phyloP scores from a whole-genome alignment of 1,139 yeast genomes.

The Kazachstania sp. region DNA sequence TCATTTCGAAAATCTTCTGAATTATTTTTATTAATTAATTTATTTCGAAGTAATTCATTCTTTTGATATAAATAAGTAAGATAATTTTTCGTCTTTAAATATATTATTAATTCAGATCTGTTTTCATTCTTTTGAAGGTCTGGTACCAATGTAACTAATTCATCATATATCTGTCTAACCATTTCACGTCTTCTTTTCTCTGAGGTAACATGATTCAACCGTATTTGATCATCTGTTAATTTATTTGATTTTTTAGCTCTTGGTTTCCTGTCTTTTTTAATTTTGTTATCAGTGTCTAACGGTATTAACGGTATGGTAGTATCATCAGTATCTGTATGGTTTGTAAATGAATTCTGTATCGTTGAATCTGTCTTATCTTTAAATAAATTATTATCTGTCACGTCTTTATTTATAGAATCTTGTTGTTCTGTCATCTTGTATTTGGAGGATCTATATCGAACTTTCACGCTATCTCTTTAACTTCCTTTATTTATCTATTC shows the following conservation, averaged over 20 bases:
- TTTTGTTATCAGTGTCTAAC: neutral
- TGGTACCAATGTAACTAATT: slow-evolving; percentile 35
- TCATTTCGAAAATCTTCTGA: too few species aligned
- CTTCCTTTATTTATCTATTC: too few species aligned
- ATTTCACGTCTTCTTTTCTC: slow-evolving; percentile 37
- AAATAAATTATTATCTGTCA: too few species aligned
- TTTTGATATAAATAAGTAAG: slow-evolving; percentile 26
- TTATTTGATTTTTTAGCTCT: slow-evolving; percentile 18
- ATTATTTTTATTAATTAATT: slow-evolving; percentile 7
- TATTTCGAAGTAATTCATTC: slow-evolving; percentile 18
- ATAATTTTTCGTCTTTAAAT: slow-evolving; percentile 26
- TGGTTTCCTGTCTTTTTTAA: slow-evolving; percentile 9
- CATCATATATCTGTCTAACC: slow-evolving; percentile 35
- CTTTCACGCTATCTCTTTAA: too few species aligned
- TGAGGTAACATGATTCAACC: slow-evolving; percentile 36
- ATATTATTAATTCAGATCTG: slow-evolving; percentile 35
- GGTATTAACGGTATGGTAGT: neutral
- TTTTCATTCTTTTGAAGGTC: slow-evolving; percentile 31
- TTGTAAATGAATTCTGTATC: too few species aligned
- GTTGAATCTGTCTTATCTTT: too few species aligned
- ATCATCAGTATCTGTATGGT: too few species aligned
- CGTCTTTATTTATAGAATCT: too few species aligned
- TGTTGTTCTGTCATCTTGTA: too few species aligned
- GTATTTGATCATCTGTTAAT: slow-evolving; percentile 33
- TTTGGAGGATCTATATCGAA: too few species aligned